Base-by-base conservation (phyloP, 75 land plant genomes). In the Pseudotsuga menziesii region DNA sequence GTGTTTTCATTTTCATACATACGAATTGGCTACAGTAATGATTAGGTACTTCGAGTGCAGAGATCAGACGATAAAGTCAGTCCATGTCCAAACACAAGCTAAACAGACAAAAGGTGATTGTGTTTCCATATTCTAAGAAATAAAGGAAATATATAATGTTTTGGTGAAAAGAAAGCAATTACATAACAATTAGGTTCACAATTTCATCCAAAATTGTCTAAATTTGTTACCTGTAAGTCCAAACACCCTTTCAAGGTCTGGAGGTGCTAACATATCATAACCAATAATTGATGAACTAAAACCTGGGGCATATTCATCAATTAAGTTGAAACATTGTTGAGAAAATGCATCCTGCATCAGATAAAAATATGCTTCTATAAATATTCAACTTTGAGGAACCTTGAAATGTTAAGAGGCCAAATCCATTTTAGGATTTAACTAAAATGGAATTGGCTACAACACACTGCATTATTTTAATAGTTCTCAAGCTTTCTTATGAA, bases 221-320 rank as follows among this genome's bases (percentile, higher is more conserved):
- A 48, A 20, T 44, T 59, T 35, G 19, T 56, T 83, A 95, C 98
- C 99, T 80, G 99, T 96, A 3, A 97, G 84, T 17, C 98, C 94
- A 80, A 97, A 83, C 76, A 85, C 88, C 70, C 80, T 86, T 79
- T 97, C 99, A 27, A 97, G 91, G 77, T 97, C 99, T 23, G 94
- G 98, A 69, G 99, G 99, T 61, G 99, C 85, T 85, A 97, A 73
- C 99, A 97, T 95, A 77, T 97, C 99, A 85, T 92, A 97, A 35
- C 84, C 91, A 75, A 97, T 80, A 15, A 97, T 81, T 52, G 99
- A 94, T 76, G 96, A 92, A 69, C 84, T 89, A 77, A 97, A 97
- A n/a, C 99, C 98, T 20, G 99, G 99, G n/a, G 99, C 99, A 88
- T 97, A 93, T 76, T 97, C 98, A 75, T 97, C 94, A 78, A 97